A percentile compares a stretch with the other conserved stretches of the same genome.
These are phyloP conservation scores for Oryza nivara DNA, from an alignment of 176 grass and related monocot genomes.

Conservation along the genomic window DNA sequence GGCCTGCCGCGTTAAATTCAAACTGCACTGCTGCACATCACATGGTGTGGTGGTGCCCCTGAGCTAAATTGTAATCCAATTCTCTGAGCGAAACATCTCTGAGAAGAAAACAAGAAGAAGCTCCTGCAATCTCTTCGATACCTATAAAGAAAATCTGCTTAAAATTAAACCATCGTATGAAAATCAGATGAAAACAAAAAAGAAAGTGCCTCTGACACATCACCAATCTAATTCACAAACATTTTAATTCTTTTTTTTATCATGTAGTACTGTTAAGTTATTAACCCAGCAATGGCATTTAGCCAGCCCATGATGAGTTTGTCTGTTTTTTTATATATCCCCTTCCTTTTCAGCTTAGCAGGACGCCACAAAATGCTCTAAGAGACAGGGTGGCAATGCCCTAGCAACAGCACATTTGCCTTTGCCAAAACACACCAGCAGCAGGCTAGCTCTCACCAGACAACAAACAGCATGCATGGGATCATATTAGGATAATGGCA, in stretches of 20 bases:
- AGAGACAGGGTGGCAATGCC: conserved; percentile 6
- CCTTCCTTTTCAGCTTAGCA: not conserved
- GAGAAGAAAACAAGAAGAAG: not conserved
- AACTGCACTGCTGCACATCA: not conserved
- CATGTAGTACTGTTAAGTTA: not conserved
- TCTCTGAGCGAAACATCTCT: not conserved
- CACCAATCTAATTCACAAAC: not conserved
- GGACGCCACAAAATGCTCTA: not conserved
- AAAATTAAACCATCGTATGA: not conserved
- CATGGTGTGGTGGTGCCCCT: too few species aligned
- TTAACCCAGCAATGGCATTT: conserved; percentile 6
- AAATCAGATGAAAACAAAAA: not conserved
- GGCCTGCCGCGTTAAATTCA: too few species aligned
- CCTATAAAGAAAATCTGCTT: not conserved
- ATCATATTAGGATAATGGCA: conserved; percentile 21
- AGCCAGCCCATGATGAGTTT: conserved; percentile 9
- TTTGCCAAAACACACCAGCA: not conserved
- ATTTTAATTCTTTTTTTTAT: not conserved
- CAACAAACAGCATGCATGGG: conserved; percentile 8
- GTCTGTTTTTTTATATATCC: not conserved
- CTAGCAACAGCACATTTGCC: conserved; percentile 19
- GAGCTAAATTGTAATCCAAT: not conserved
- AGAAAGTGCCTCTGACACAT: not conserved
- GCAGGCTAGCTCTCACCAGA: not conserved
- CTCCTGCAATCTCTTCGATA: not conserved